A percentile compares a stretch with the other conserved stretches of the same genome.
Conservation (phyloP, 2,329 filamentous ascomycete species). For the Xylogone sp. region DNA sequence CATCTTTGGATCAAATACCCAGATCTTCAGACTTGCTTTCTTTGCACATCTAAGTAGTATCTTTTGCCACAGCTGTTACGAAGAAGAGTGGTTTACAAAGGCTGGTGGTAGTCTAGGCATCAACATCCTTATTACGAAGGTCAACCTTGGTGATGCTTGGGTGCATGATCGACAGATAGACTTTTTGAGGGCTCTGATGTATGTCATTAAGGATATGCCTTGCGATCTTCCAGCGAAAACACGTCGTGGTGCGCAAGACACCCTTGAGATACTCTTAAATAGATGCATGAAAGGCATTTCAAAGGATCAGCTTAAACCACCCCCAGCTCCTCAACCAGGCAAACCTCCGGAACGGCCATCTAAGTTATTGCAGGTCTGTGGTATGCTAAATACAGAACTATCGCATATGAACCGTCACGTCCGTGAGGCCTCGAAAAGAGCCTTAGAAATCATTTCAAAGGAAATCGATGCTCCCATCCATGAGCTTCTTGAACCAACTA, state of each 20-base stretch:
- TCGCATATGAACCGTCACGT: slow-evolving; percentile 96
- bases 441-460: slow-evolving; percentile 76
- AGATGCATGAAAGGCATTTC: slow-evolving; percentile 75
- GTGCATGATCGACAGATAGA: slow-evolving; percentile 78
- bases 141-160: slow-evolving; percentile 83
- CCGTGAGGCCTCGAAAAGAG: slow-evolving; percentile 77
- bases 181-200: slow-evolving; percentile 86
- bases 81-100: slow-evolving; percentile 99
- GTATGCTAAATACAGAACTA: slow-evolving; percentile 81
- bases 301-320: slow-evolving; percentile 67
- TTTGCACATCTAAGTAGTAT: slow-evolving; percentile 78
- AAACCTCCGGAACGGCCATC: slow-evolving; percentile 55
- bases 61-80: slow-evolving; percentile 93
- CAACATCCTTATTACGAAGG: slow-evolving; percentile 76
- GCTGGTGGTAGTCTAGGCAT: slow-evolving; percentile 90
- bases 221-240: slow-evolving; percentile 90
- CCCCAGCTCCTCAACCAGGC: slow-evolving; percentile 50
- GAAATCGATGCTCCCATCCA: slow-evolving; percentile 75
- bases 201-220: slow-evolving; percentile 98
- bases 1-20: slow-evolving; percentile 72
- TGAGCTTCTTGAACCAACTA: slow-evolving; percentile 85
- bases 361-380: slow-evolving; percentile 72
- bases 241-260: slow-evolving; percentile 75
- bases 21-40: slow-evolving; percentile 74
- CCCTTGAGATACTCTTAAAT: slow-evolving; percentile 73